Base-by-base conservation (phyloP, 805 yeast genomes). In the Candida saitoana region DNA sequence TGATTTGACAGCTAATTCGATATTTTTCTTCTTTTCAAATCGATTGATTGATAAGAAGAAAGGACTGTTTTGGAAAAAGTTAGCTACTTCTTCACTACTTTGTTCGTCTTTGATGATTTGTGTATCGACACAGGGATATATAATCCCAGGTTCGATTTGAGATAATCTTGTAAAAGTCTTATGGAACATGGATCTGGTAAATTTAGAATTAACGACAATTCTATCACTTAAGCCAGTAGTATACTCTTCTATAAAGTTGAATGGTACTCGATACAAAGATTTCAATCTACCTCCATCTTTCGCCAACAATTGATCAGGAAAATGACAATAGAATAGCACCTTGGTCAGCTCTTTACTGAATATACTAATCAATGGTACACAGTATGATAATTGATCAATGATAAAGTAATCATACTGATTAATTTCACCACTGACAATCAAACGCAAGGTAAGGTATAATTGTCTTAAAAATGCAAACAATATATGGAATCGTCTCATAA, bases 291-390 rank as follows among this genome's bases (percentile, higher is more conserved):
- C 67, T 2, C 73, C 67, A 40, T 82, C 82, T 15, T 68, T 66
- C 0, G 96, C 83, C 34, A 91, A 66, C 38, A 84, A 69, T 56
- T 84, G 84, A 61, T 93, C 99, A 0, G 99, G 99, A 61, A 91
- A 91, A 67, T 93, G 99, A 55, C 99, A 90, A 62, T 93, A 93
- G 57, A 91, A 93, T 39, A 93, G 63, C 3, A 86, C 73, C 39
- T 77, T 77, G 2, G 84, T 59, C 5, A 62, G 41, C 1, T 50
- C 60, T 42, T 41, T 48, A 47, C 65, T 70, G 57, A 60, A 77
- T 45, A 63, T 57, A 49, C 55, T 80, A 16, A 93, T 52, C 12
- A 90, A 49, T 4, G 98, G 98, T 3, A 88, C 69, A 49, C 95
- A 81, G 44, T 87, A 81, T 2, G 96, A 80, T 43, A 93, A 72